Conservation (phyloP, 495 filamentous ascomycete genomes). For the Xylaria scruposa region DNA sequence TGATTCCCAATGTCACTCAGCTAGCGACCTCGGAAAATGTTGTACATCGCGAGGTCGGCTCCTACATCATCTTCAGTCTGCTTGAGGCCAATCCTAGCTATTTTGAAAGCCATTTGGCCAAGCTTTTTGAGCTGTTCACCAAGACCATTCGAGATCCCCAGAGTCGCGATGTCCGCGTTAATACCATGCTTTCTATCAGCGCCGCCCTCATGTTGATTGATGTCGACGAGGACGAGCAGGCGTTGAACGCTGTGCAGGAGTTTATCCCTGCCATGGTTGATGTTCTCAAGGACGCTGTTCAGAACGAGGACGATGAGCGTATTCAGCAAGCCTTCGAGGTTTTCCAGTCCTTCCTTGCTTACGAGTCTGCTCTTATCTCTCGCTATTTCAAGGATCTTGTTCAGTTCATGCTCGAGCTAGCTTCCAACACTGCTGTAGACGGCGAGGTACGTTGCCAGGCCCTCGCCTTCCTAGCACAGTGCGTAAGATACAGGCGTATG, state of each 20-base stretch:
- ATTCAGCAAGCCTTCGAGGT: conserved; percentile 92
- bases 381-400: conserved; percentile 89
- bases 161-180: conserved; percentile 89
- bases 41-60: conserved; percentile 83
- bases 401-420: conserved; percentile 91
- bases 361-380: conserved; percentile 82
- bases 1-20: conserved; percentile 75
- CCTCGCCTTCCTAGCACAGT: conserved; percentile 91
- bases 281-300: conserved; percentile 82
- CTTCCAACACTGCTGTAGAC: conserved; percentile 72
- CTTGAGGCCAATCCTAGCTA: conserved; percentile 82
- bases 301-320: conserved; percentile 80
- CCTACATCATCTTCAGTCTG: conserved; percentile 91
- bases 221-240: conserved; percentile 77
- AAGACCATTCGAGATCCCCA: conserved; percentile 90
- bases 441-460: conserved; percentile 90
- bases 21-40: conserved; percentile 74
- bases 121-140: conserved; percentile 82
- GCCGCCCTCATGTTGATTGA: conserved; percentile 87
- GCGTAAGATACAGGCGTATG: conserved; percentile 87
- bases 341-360: conserved; percentile 93
- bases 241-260: conserved; percentile 74
- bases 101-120: conserved; percentile 75
- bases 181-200: conserved; percentile 92
- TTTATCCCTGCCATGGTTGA: conserved; percentile 87